Evolutionary conservation across 2,329 filamentous ascomycete species (phyloP).

Genomic region (Colletotrichum sp.): DNA sequence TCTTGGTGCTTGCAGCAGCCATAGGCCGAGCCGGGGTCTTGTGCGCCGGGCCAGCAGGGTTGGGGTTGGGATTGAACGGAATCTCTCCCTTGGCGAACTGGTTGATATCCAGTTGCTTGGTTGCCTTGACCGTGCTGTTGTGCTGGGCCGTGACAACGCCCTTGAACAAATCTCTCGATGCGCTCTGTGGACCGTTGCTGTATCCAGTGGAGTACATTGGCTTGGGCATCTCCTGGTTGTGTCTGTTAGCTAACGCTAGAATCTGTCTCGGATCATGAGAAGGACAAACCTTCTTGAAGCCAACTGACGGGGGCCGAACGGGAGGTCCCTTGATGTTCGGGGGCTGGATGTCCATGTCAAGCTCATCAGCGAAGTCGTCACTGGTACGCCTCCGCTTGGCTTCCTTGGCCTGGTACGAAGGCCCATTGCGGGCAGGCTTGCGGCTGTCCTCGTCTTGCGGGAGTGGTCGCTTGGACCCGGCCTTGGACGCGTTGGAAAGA

Average conservation of each 20-base stretch:
- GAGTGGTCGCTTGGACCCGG: slow-evolving; percentile 75
- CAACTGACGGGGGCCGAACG: slow-evolving; percentile 75
- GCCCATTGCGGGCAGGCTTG: slow-evolving; percentile 55
- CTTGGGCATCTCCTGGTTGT: slow-evolving; percentile 64
- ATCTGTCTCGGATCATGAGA: background rate
- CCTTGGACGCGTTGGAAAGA: slow-evolving; percentile 70
- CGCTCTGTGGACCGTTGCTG: slow-evolving; percentile 58
- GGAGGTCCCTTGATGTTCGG: slow-evolving; percentile 78
- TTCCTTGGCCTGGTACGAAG: slow-evolving; percentile 73
- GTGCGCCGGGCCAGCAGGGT: slow-evolving; percentile 58
- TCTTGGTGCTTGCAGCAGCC: slow-evolving; percentile 53
- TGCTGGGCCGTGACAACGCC: slow-evolving; percentile 71
- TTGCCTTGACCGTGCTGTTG: slow-evolving; percentile 64
- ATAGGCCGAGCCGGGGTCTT: slow-evolving; percentile 72
- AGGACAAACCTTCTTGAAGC: slow-evolving; percentile 67
- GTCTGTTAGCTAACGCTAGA: background rate
- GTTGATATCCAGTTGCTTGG: slow-evolving; percentile 81
- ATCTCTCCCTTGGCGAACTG: slow-evolving; percentile 89
- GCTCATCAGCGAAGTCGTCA: slow-evolving; percentile 71
- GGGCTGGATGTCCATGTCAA: slow-evolving; percentile 62
- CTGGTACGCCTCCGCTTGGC: slow-evolving; percentile 81
- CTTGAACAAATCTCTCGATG: slow-evolving; percentile 67
- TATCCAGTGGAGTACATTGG: slow-evolving; percentile 67
- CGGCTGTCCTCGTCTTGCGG: slow-evolving; percentile 67
- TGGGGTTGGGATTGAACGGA: slow-evolving; percentile 78